These are phyloP conservation scores for Verbascum thapsus DNA, from an alignment of 257 asterid species.

Conservation along the genomic window DNA sequence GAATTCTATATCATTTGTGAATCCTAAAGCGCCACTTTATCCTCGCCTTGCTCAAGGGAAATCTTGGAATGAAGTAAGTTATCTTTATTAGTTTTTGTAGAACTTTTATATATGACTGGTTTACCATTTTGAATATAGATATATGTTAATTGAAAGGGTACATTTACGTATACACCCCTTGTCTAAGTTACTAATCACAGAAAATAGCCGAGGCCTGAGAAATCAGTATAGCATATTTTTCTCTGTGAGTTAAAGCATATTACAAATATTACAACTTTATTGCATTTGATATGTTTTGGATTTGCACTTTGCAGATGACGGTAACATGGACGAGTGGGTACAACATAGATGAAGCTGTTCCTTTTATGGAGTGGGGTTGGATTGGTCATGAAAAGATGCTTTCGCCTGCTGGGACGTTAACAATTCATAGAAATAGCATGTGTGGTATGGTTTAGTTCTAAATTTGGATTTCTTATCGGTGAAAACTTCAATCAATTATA, in stretches of 20 bases:
- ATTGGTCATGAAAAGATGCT: conserved; percentile 42
- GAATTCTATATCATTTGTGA: conserved; percentile 70
- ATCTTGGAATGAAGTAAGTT: conserved; percentile 88
- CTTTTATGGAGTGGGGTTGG: conserved; percentile 62
- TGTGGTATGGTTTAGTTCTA: conserved; percentile 60
- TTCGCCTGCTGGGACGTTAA: conserved; percentile 78
- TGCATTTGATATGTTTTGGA: not conserved
- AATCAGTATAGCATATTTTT: too few species aligned
- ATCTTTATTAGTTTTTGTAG: conserved; percentile 2
- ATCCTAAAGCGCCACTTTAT: conserved; percentile 89
- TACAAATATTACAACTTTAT: too few species aligned
- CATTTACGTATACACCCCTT: too few species aligned
- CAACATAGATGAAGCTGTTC: conserved; percentile 56
- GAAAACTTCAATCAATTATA: too few species aligned
- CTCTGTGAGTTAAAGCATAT: too few species aligned
- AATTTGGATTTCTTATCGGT: not conserved
- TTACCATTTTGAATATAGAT: not conserved
- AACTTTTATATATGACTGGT: not conserved
- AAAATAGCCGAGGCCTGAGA: too few species aligned
- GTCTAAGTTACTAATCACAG: too few species aligned
- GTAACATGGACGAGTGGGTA: conserved; percentile 82
- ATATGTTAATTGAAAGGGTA: too few species aligned
- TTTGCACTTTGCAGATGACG: conserved; percentile 61
- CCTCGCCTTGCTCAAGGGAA: conserved; percentile 98
- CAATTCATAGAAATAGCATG: conserved; percentile 72